phyloP scores from a whole-genome alignment of 768 basidiomycete species.

The Panaeolus cyanescens region DNA sequence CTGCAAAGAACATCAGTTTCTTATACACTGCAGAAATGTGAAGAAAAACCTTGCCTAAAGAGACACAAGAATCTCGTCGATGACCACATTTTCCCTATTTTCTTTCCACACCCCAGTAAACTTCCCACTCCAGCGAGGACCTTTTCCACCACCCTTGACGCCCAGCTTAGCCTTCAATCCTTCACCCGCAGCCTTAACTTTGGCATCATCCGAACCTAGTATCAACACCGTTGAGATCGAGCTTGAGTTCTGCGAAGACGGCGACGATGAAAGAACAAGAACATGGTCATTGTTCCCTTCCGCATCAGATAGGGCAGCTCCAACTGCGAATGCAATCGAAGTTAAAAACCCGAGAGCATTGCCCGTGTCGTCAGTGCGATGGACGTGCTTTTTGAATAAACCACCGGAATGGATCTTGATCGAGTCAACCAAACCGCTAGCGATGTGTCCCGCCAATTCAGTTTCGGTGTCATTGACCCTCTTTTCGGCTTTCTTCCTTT shows the following conservation, averaged over 20 bases:
- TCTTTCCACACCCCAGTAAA: constrained; percentile 64
- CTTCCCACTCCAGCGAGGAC: constrained; percentile 76
- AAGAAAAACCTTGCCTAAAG: constrained; percentile 21
- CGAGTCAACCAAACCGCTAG: constrained; percentile 33
- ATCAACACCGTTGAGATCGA: constrained; percentile 60
- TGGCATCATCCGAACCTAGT: constrained; percentile 59
- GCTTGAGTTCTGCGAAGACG: constrained; percentile 51
- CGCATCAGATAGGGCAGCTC: constrained; percentile 20
- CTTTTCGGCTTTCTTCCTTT: constrained; percentile 66
- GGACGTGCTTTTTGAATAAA: constrained; percentile 50
- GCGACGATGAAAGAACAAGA: constrained; percentile 62
- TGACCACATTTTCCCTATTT: constrained; percentile 38
- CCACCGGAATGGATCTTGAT: constrained; percentile 19
- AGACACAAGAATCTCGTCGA: constrained; percentile 40
- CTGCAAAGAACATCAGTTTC: constrained; percentile 95
- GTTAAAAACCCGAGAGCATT: constrained; percentile 64
- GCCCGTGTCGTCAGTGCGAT: constrained; percentile 61
- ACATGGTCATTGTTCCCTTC: constrained; percentile 24
- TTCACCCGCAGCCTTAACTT: constrained; percentile 61
- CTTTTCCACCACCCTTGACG: constrained; percentile 81
- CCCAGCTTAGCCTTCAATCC: constrained; percentile 55
- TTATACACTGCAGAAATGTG: too few relatives aligned
- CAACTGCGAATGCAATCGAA: constrained; percentile 52
- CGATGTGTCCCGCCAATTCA: constrained; percentile 59
- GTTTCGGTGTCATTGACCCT: constrained; percentile 68